These are phyloP conservation scores for Lachnellula arida DNA, from an alignment of 2,329 filamentous ascomycete species.

Conservation along the genomic window DNA sequence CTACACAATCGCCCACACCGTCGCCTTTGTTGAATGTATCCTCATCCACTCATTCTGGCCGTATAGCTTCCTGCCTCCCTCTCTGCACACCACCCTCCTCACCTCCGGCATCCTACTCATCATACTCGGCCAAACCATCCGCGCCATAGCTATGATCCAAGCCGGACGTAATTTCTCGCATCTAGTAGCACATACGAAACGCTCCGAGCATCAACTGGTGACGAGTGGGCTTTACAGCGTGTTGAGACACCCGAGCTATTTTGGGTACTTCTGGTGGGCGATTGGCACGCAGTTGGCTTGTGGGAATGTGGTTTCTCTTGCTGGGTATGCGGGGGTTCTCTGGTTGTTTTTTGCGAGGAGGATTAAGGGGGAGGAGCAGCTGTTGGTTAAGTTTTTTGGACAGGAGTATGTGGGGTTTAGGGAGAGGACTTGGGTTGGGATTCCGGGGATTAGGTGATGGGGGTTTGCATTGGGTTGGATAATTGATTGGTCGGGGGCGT, in stretches of 20 bases:
- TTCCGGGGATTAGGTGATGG: slow-evolving; percentile 65
- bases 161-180: slow-evolving; percentile 93
- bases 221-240: slow-evolving; percentile 73
- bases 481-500: neutral
- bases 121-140: slow-evolving; percentile 65
- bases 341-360: slow-evolving; percentile 80
- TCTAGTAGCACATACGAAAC: slow-evolving; percentile 67
- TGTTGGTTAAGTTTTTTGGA: slow-evolving; percentile 77
- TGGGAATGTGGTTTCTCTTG: slow-evolving; percentile 75
- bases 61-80: slow-evolving; percentile 14
- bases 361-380: slow-evolving; percentile 74
- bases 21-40: slow-evolving; percentile 69
- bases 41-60: slow-evolving; percentile 55
- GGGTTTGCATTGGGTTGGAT: neutral
- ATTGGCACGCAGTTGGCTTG: slow-evolving; percentile 89
- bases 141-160: slow-evolving; percentile 82
- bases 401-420: slow-evolving; percentile 74
- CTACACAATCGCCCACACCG: slow-evolving; percentile 77
- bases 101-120: slow-evolving; percentile 60
- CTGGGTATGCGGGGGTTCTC: slow-evolving; percentile 68
- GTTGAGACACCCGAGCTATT: slow-evolving; percentile 86
- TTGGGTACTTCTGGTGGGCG: slow-evolving; percentile 98
- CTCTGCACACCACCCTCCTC: slow-evolving; percentile 36
- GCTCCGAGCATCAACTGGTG: slow-evolving; percentile 70
- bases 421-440: slow-evolving; percentile 66